phyloP scores from a whole-genome alignment of 306 rosid species.

The Carpinus fangiana region DNA sequence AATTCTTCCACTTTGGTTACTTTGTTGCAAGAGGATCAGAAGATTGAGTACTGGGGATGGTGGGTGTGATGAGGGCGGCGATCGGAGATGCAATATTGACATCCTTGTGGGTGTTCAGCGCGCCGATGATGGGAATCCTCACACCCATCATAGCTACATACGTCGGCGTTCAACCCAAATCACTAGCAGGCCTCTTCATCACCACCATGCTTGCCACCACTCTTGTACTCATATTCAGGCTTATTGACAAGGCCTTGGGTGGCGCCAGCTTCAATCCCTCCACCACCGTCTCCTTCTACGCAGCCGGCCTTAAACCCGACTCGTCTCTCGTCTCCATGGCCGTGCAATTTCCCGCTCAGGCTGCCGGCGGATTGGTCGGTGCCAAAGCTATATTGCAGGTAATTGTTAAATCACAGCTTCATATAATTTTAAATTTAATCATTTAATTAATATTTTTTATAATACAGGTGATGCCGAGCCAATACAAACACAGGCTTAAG shows the following conservation, averaged over 20 bases:
- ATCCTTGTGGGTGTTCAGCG: conserved; percentile 44
- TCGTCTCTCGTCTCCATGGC: conserved; percentile 41
- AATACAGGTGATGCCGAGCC: conserved; percentile 25
- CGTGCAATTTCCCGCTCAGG: conserved; percentile 48
- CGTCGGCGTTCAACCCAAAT: conserved; percentile 35
- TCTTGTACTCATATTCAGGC: conserved; percentile 24
- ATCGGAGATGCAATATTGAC: conserved; percentile 52
- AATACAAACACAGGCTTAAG: conserved; percentile 38
- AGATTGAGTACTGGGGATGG: conserved; percentile 2
- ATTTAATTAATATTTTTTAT: no score
- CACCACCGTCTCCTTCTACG: conserved; percentile 36
- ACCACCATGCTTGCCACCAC: conserved; percentile 32
- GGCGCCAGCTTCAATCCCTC: conserved; percentile 60
- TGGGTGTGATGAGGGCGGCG: conserved; percentile 37
- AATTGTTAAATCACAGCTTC: no score
- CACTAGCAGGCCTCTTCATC: conserved; percentile 42
- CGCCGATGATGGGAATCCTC: conserved; percentile 38
- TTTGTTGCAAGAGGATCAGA: not conserved
- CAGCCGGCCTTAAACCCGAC: conserved; percentile 34
- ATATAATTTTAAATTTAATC: no score
- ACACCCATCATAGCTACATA: conserved; percentile 26
- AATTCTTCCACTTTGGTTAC: not conserved
- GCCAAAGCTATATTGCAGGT: conserved; percentile 34
- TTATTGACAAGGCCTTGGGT: conserved; percentile 38
- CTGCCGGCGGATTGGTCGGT: conserved; percentile 46